A percentile compares a stretch with the other conserved stretches of the same genome.
Evolutionary conservation across 768 basidiomycete species (phyloP).

Genomic region (Russula virescens): DNA sequence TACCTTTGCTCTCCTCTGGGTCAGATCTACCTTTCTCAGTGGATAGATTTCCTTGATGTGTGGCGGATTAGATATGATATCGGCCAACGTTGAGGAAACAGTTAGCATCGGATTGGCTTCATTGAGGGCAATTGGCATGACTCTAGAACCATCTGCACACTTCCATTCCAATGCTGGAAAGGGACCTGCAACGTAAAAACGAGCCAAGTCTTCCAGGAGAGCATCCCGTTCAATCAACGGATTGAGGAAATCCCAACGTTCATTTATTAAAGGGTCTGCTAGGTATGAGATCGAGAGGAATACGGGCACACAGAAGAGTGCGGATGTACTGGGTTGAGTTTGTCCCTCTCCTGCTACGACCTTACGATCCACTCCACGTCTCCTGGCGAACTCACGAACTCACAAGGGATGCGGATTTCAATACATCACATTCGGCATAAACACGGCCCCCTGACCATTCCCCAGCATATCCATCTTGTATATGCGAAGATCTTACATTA

Average conservation of each 20-base stretch:
- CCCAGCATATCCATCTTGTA: slow-evolving; percentile 85
- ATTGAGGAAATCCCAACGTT: slow-evolving; percentile 96
- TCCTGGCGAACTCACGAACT: slow-evolving; percentile 62
- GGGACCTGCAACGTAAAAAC: slow-evolving; percentile 89
- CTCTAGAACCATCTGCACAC: no score
- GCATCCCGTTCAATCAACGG: slow-evolving; percentile 88
- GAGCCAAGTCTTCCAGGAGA: slow-evolving; percentile 85
- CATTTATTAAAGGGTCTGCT: slow-evolving; percentile 93
- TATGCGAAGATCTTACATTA: slow-evolving; percentile 18
- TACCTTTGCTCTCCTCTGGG: no score
- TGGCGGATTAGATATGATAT: no score
- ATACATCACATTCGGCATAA: slow-evolving; percentile 88
- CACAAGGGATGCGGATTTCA: slow-evolving; percentile 83
- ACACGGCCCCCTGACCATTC: slow-evolving; percentile 96
- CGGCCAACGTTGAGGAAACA: no score
- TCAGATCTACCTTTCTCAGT: no score
- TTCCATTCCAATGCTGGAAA: background rate
- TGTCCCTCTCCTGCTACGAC: slow-evolving; percentile 85
- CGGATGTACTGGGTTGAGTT: slow-evolving; percentile 80
- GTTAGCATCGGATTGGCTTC: no score
- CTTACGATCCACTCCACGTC: slow-evolving; percentile 92
- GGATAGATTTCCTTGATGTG: no score
- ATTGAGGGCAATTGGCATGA: no score
- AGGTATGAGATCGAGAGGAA: slow-evolving; percentile 46
- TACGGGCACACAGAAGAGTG: slow-evolving; percentile 16